Percentiles rank a stretch among this genome's conserved stretches.
These are phyloP conservation scores for Chlorella sp. DNA, from an alignment of 139 green algal genomes.

Conservation along the genomic window DNA sequence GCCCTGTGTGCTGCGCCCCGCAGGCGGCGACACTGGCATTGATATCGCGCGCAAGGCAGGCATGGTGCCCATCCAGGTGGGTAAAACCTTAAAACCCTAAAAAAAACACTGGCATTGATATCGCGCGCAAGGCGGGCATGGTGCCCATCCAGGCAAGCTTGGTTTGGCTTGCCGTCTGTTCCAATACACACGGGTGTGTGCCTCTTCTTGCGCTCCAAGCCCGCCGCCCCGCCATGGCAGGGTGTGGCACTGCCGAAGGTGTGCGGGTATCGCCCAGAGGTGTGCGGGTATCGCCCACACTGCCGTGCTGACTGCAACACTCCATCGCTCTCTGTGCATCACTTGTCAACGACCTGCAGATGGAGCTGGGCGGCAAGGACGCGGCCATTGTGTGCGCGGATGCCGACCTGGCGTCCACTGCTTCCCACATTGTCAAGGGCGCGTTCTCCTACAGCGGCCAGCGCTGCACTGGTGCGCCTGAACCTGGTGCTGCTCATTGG, in stretches of 20 bases:
- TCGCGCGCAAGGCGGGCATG: constrained; percentile 93
- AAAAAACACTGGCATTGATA: constrained; percentile 84
- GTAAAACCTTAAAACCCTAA: too few species aligned
- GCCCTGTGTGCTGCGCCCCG: too few species aligned
- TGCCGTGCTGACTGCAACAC: too few species aligned
- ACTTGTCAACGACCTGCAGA: constrained; percentile 71
- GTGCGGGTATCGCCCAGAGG: too few species aligned
- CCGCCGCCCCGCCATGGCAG: too few species aligned
- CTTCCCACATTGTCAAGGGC: constrained; percentile 94
- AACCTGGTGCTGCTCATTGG: too few species aligned
- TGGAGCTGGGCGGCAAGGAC: constrained; percentile 96
- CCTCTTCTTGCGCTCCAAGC: too few species aligned
- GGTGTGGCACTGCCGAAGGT: too few species aligned
- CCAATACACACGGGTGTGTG: too few species aligned
- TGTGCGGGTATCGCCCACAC: too few species aligned
- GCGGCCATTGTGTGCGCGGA: constrained; percentile 93
- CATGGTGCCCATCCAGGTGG: constrained; percentile 86
- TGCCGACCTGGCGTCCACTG: constrained; percentile 90
- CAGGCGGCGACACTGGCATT: constrained; percentile 81
- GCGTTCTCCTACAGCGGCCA: constrained; percentile 93
- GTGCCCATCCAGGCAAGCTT: constrained; percentile 81
- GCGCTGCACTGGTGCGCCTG: constrained; percentile 87
- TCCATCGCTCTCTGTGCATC: background rate
- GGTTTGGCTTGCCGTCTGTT: too few species aligned
- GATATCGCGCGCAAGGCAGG: constrained; percentile 87